Evolutionary conservation across 768 basidiomycete genomes (phyloP), one percentile per base, ranked within the genome.

Genomic region (Gloeostereum incarnatum): DNA sequence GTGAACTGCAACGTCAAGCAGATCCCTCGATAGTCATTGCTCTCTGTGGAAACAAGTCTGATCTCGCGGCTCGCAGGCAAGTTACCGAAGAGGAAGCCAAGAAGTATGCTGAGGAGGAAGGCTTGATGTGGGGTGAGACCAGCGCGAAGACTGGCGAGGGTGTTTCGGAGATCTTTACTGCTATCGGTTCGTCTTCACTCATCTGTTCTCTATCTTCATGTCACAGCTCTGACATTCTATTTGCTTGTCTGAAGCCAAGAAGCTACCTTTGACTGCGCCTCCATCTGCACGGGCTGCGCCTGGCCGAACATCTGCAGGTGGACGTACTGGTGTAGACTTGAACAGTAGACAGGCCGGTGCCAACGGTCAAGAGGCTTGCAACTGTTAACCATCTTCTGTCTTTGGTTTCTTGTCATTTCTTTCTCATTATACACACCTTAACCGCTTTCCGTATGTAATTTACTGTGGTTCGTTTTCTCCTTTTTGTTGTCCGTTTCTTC

Each of bases 1-100:
- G 86, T 36, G 93, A 97, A 59, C 78, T 98, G 2, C 92, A 96
- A 55, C 89, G 93, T 39, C 93, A 97, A 63, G 94, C 93, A 40
- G 94, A 98, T 57, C 93, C 94, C 5, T 87, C 83, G 31, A 97
- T 96, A 68, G 78, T 94, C 50, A 94, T 98, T 57, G 86, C 90
- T 27, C 78, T 98, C 24, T 94, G 91, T 42, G 94, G 94, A 34
- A 98, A 98, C 72, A 98, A 98, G 64, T 62, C 79, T 20, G 94
- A 98, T 61, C 66, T 97, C 18, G 69, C 78, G 27, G 83, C 81
- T 6, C 81, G 86, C 45, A 78, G 89, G 49, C 88, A 91, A 57
- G 86, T 90, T 3, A 67, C 84, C 14, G 71, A 84, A 49, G 90
- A 90, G 48, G 90, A 92, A 53, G 90, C 90, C 4, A 77, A 87